A percentile compares a stretch with the other conserved stretches of the same genome.
phyloP scores from a whole-genome alignment of 371 early-diverging fungal species.

The Circinella minor region DNA sequence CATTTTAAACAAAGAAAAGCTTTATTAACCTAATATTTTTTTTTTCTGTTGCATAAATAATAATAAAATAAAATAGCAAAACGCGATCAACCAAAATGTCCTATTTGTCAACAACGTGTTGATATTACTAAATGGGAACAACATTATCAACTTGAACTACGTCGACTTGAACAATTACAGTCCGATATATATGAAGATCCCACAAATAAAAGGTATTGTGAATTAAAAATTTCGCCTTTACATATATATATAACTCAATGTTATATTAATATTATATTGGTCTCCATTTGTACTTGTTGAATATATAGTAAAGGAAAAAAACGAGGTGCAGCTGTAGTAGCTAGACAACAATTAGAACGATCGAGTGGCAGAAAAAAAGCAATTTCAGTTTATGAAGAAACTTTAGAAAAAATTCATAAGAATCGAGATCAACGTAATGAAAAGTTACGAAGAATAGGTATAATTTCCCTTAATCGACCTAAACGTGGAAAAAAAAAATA shows the following conservation, averaged over 20 bases:
- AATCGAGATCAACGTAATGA: constrained; percentile 31
- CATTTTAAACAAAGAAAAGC: too few relatives aligned
- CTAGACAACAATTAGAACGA: constrained; percentile 51
- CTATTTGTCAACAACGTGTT: constrained; percentile 59
- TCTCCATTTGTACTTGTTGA: background rate
- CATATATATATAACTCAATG: too few relatives aligned
- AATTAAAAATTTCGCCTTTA: background rate
- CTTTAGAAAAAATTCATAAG: constrained; percentile 47
- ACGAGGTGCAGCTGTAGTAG: constrained; percentile 62
- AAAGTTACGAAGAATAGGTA: constrained; percentile 24
- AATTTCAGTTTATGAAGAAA: constrained; percentile 46
- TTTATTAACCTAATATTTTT: constrained; percentile 2
- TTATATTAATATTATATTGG: background rate
- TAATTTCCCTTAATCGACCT: too few relatives aligned
- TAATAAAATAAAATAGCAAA: constrained; percentile 34
- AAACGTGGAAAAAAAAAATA: background rate
- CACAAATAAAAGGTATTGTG: constrained; percentile 26
- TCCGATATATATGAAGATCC: constrained; percentile 38
- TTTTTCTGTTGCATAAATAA: background rate
- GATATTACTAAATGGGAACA: constrained; percentile 51
- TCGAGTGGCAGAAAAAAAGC: constrained; percentile 38
- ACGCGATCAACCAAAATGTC: constrained; percentile 56
- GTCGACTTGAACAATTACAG: constrained; percentile 44
- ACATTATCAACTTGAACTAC: constrained; percentile 60
- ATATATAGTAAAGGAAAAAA: constrained; percentile 48